Conservation (phyloP, 495 filamentous ascomycete species). For the Tuber aestivum region DNA sequence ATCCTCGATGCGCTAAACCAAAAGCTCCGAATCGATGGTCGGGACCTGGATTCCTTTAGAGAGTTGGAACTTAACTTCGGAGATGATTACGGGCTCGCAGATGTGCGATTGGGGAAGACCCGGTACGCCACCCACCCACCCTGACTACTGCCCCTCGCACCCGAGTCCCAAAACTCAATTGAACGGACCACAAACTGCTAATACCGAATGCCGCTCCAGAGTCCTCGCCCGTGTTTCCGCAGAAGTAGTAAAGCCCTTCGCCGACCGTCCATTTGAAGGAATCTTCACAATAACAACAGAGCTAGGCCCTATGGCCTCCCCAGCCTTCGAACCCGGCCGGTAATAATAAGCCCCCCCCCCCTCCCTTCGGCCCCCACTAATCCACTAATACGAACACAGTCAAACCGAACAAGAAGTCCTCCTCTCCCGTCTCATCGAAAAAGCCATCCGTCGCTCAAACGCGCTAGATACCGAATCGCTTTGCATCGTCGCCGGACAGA, state of each 20-base stretch:
- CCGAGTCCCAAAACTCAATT: background rate
- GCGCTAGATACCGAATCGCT: slow-evolving; percentile 92
- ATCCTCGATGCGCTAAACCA: slow-evolving; percentile 68
- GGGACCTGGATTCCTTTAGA: slow-evolving; percentile 70
- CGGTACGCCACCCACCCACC: slow-evolving; percentile 51
- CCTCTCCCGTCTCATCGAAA: slow-evolving; percentile 81
- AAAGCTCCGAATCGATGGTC: slow-evolving; percentile 73
- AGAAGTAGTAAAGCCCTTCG: slow-evolving; percentile 72
- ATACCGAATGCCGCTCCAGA: slow-evolving; percentile 47
- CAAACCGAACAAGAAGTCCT: slow-evolving; percentile 74
- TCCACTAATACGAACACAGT: slow-evolving; percentile 43
- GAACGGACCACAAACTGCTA: slow-evolving; percentile 15
- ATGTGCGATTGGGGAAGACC: slow-evolving; percentile 85
- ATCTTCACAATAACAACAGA: slow-evolving; percentile 87
- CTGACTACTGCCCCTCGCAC: slow-evolving; percentile 2
- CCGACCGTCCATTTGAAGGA: slow-evolving; percentile 89
- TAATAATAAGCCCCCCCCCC: slow-evolving; percentile 37
- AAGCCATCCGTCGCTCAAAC: slow-evolving; percentile 81
- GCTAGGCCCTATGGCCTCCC: slow-evolving; percentile 84
- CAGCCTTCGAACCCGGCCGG: slow-evolving; percentile 80
- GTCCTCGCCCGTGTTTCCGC: slow-evolving; percentile 79
- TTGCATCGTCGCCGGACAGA: slow-evolving; percentile 81
- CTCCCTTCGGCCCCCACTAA: slow-evolving; percentile 20
- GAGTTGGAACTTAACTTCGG: slow-evolving; percentile 72
- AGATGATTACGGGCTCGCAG: slow-evolving; percentile 83